phyloP scores from a whole-genome alignment of 768 basidiomycete species.

The Mycena vitilis region DNA sequence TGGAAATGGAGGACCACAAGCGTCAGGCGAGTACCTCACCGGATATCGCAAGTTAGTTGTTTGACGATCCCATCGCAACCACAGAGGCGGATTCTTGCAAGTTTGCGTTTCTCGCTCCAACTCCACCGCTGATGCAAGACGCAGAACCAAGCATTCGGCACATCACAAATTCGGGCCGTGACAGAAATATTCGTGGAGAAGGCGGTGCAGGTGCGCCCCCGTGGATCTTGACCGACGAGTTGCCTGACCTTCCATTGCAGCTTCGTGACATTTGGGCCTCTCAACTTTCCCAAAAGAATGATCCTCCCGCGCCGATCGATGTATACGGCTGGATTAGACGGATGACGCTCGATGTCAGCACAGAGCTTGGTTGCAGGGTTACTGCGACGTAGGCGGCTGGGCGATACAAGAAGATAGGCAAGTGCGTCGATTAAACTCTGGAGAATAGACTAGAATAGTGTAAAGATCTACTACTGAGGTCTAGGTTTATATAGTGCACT shows the following conservation, averaged over 20 bases:
- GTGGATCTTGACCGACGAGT: not conserved
- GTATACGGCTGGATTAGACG: not conserved
- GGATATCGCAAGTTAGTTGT: no score
- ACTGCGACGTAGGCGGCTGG: no score
- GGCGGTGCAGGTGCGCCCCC: not conserved
- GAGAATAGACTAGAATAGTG: no score
- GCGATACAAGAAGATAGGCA: no score
- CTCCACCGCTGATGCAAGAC: not conserved
- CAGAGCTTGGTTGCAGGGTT: no score
- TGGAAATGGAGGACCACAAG: slow-evolving; percentile 50
- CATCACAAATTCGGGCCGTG: not conserved
- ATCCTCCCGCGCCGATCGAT: not conserved
- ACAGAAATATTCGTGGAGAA: not conserved
- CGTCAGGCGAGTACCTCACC: slow-evolving; percentile 46
- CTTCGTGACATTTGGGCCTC: not conserved
- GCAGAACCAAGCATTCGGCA: slow-evolving; percentile 47
- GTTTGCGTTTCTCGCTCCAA: not conserved
- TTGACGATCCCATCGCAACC: not conserved
- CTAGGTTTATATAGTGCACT: no score
- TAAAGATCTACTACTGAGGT: no score
- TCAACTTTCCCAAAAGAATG: not conserved
- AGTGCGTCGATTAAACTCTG: no score
- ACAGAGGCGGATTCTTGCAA: slow-evolving; percentile 13
- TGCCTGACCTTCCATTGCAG: not conserved
- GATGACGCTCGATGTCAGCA: not conserved